These are phyloP conservation scores for Barnettozyma pratensis DNA, from an alignment of 805 yeast genomes.

Conservation along the genomic window DNA sequence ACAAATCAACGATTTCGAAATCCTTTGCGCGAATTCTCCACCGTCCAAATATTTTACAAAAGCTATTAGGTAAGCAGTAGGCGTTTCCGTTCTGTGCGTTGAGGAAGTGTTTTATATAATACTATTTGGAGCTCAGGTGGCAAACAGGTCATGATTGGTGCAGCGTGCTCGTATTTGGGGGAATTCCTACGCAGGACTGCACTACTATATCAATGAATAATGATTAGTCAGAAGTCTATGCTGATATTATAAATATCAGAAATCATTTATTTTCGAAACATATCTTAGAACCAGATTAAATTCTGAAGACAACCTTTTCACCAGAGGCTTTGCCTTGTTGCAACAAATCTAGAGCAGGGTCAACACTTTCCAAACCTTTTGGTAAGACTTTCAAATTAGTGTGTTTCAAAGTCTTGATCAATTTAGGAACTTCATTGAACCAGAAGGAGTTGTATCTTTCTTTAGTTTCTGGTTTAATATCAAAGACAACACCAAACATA, in stretches of 20 bases:
- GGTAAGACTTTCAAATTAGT: constrained; percentile 29
- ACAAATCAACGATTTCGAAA: background rate
- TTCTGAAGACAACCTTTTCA: constrained; percentile 39
- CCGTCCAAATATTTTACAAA: background rate
- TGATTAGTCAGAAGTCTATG: too few species aligned
- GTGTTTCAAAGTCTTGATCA: constrained; percentile 26
- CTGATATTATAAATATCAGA: too few species aligned
- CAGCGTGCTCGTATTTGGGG: too few species aligned
- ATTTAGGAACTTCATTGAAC: constrained; percentile 24
- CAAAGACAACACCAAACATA: constrained; percentile 27
- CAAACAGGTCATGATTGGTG: too few species aligned
- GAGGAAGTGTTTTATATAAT: too few species aligned
- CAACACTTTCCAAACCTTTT: constrained; percentile 28
- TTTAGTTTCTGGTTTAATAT: constrained; percentile 25
- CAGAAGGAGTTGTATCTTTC: constrained; percentile 23
- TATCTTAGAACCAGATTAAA: too few species aligned
- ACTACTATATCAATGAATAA: too few species aligned
- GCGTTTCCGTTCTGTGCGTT: background rate
- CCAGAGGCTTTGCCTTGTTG: constrained; percentile 36
- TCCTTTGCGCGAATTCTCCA: background rate
- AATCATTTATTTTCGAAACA: too few species aligned
- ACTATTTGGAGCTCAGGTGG: too few species aligned
- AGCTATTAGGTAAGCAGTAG: background rate
- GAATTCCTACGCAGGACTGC: too few species aligned
- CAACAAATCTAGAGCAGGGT: constrained; percentile 34